A percentile compares a stretch with the other conserved stretches of the same genome.
phyloP scores from a whole-genome alignment of 768 basidiomycete species.

The Leccinum longicurvipes region DNA sequence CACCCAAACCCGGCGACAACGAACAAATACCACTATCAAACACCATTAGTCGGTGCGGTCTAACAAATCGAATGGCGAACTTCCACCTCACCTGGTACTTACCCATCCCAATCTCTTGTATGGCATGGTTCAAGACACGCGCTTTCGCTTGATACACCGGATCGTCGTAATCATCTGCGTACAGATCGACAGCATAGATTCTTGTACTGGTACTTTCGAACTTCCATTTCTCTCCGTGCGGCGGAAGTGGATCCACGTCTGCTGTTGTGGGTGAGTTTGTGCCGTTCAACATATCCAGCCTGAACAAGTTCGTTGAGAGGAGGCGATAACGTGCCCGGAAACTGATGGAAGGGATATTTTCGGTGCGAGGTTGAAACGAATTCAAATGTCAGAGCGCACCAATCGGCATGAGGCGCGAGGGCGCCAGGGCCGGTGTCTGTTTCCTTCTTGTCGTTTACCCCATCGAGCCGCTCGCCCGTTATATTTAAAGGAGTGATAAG shows the following conservation, averaged over 20 bases:
- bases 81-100: slow-evolving; percentile 14
- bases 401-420: too few relatives aligned
- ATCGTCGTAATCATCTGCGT: slow-evolving; percentile 37
- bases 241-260: background rate
- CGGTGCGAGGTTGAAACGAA: background rate
- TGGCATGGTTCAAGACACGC: slow-evolving; percentile 41
- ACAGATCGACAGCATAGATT: slow-evolving; percentile 23
- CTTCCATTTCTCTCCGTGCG: background rate
- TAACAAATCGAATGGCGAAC: background rate
- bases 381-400: background rate
- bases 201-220: background rate
- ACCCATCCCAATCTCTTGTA: slow-evolving; percentile 58
- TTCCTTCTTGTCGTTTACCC: too few relatives aligned
- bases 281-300: slow-evolving; percentile 2
- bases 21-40: slow-evolving; percentile 37
- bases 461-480: too few relatives aligned
- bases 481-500: too few relatives aligned
- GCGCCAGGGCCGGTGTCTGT: too few relatives aligned
- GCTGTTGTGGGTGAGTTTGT: too few relatives aligned
- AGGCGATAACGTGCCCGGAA: background rate
- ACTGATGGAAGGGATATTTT: background rate
- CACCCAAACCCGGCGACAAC: slow-evolving; percentile 41
- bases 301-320: background rate
- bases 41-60: background rate
- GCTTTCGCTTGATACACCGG: slow-evolving; percentile 51